phyloP scores from a whole-genome alignment of 202 grass and related monocot species.

The Zoysia matrella region DNA sequence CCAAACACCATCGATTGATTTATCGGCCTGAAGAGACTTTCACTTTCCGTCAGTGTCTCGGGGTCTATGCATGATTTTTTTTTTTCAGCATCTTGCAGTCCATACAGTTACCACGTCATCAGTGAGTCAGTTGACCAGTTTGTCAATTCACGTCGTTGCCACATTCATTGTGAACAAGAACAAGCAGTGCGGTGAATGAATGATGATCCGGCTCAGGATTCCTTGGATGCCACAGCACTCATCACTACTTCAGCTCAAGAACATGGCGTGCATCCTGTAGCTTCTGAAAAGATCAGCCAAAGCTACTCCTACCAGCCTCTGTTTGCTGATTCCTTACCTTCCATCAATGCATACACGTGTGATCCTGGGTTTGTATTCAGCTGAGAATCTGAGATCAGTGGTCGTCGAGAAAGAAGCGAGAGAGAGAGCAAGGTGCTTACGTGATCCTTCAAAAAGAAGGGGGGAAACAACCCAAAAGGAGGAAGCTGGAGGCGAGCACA shows the following conservation, averaged over 20 bases:
- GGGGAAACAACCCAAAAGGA: background rate
- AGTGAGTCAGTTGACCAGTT: background rate
- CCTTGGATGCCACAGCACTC: conserved; percentile 21
- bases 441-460: background rate
- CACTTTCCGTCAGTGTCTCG: background rate
- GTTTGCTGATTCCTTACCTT: background rate
- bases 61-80: background rate
- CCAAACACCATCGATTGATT: too few relatives aligned
- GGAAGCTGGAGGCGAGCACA: background rate
- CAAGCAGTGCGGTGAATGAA: conserved; percentile 21
- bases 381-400: background rate
- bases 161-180: conserved; percentile 21
- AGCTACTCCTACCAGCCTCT: background rate
- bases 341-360: conserved; percentile 24
- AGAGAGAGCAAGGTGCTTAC: background rate
- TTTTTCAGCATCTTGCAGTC: background rate
- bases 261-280: background rate
- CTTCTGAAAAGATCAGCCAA: background rate
- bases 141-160: conserved; percentile 12
- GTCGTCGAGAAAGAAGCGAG: background rate
- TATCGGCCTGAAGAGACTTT: background rate
- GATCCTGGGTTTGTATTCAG: background rate
- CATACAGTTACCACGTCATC: background rate
- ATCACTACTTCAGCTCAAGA: too few relatives aligned
- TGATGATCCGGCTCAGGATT: conserved; percentile 20